A percentile compares a stretch with the other conserved stretches of the same genome.
phyloP scores from a whole-genome alignment of 768 basidiomycete species.

The Boletus pseudopeckii region DNA sequence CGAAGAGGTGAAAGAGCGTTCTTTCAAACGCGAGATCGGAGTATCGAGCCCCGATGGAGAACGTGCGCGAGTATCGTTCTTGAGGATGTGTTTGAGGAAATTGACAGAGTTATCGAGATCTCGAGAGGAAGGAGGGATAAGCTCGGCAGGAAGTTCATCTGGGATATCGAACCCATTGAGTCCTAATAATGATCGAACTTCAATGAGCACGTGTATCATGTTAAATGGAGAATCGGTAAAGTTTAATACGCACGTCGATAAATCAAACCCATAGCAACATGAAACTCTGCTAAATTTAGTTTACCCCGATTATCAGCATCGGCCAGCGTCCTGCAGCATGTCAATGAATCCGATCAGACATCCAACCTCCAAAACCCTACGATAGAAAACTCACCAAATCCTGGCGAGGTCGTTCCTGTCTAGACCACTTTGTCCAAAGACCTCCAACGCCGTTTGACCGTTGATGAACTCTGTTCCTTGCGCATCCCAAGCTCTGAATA shows the following conservation, averaged over 20 bases:
- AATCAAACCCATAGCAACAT: conserved; percentile 97
- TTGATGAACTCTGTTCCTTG: conserved; percentile 78
- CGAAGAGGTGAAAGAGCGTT: conserved; percentile 65
- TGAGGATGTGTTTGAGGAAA: conserved; percentile 82
- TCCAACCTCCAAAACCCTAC: not conserved
- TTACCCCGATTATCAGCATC: conserved; percentile 94
- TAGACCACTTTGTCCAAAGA: conserved; percentile 91
- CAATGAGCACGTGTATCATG: not conserved
- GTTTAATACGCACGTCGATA: conserved; percentile 73
- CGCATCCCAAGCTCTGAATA: conserved; percentile 96
- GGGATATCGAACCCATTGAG: conserved; percentile 93
- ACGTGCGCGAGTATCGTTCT: conserved; percentile 77
- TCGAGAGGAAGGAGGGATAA: conserved; percentile 86
- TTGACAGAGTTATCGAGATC: conserved; percentile 89
- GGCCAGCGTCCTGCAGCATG: conserved; percentile 70
- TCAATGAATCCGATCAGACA: not conserved
- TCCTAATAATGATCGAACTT: conserved; percentile 41
- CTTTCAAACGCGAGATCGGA: conserved; percentile 60
- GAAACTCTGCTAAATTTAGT: conserved; percentile 93
- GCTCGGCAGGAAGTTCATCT: conserved; percentile 79
- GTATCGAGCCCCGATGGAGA: conserved; percentile 52
- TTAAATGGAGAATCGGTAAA: not conserved
- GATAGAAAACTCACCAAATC: conserved; percentile 62
- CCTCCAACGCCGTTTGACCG: conserved; percentile 81
- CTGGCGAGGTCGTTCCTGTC: conserved; percentile 86